Conservation (phyloP, 805 yeast genomes). For the Candida ponderosae region DNA sequence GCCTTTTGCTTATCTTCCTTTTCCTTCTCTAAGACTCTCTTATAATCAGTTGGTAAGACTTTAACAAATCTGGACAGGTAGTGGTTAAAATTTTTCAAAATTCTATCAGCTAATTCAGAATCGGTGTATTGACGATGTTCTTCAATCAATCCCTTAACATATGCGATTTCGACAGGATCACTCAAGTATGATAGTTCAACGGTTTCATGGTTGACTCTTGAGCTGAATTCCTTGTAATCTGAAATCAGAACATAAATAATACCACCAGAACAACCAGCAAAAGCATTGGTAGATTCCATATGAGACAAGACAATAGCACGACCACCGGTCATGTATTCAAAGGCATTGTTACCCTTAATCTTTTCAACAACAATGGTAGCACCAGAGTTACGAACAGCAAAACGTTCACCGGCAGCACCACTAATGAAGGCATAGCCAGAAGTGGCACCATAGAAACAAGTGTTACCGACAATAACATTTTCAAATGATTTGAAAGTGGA, state of each 20-base stretch:
- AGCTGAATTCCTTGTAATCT: conserved; percentile 77
- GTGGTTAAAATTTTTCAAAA: conserved; percentile 82
- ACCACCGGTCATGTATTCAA: conserved; percentile 99
- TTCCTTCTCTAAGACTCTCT: conserved; percentile 78
- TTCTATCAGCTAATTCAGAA: conserved; percentile 80
- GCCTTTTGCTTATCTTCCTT: conserved; percentile 56
- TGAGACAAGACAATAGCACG: conserved; percentile 88
- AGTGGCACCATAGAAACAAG: conserved; percentile 97
- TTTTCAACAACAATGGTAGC: conserved; percentile 96
- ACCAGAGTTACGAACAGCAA: conserved; percentile 97
- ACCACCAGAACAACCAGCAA: conserved; percentile 99
- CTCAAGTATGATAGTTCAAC: conserved; percentile 71
- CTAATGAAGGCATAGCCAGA: conserved; percentile 89
- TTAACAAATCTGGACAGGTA: conserved; percentile 84
- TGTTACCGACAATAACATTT: conserved; percentile 93
- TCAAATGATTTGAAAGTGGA: conserved; percentile 89
- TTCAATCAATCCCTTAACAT: conserved; percentile 85
- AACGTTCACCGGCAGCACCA: conserved; percentile 98
- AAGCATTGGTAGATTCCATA: conserved; percentile 80
- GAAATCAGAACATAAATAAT: conserved; percentile 93
- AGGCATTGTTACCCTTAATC: conserved; percentile 91
- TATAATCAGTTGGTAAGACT: conserved; percentile 88
- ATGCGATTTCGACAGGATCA: conserved; percentile 91
- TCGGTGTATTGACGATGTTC: conserved; percentile 94
- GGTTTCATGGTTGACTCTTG: conserved; percentile 71